phyloP scores from a whole-genome alignment of 2,329 filamentous ascomycete genomes.

The Fusarium setosum region DNA sequence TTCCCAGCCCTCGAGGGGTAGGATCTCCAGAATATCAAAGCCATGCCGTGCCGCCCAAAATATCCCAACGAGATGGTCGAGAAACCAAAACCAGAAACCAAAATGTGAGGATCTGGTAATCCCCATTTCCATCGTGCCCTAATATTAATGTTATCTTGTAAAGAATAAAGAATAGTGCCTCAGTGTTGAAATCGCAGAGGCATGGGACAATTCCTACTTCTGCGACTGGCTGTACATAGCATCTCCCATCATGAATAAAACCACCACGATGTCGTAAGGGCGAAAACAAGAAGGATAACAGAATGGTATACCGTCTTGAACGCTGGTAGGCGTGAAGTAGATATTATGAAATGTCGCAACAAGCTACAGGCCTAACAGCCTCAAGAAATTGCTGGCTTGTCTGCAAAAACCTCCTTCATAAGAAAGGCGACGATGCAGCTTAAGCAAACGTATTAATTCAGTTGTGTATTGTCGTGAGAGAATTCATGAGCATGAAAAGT shows the following conservation, averaged over 20 bases:
- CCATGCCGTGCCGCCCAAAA: slow-evolving; percentile 8
- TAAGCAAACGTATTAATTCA: slow-evolving; percentile 13
- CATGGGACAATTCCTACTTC: background rate
- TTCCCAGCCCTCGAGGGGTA: background rate
- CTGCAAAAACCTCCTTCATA: background rate
- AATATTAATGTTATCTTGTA: background rate
- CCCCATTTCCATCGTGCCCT: background rate
- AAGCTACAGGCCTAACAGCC: background rate
- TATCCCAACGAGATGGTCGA: background rate
- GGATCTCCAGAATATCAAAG: slow-evolving; percentile 9
- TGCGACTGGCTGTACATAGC: background rate
- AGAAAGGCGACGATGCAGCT: background rate
- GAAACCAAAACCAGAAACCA: background rate
- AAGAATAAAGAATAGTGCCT: background rate
- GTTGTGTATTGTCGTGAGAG: background rate
- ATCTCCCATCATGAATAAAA: slow-evolving; percentile 1
- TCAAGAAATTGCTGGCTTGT: background rate
- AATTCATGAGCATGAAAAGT: slow-evolving; percentile 65
- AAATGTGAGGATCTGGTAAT: slow-evolving; percentile 14
- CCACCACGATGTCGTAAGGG: background rate
- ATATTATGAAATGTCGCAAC: slow-evolving; percentile 15
- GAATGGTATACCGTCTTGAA: slow-evolving; percentile 25
- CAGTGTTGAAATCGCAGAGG: background rate
- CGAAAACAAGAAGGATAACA: slow-evolving; percentile 15
- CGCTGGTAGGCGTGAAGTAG: background rate